Evolutionary conservation across 2,329 filamentous ascomycete species (phyloP), one percentile per base, ranked within the genome.

Genomic region (Colletotrichum melonis): DNA sequence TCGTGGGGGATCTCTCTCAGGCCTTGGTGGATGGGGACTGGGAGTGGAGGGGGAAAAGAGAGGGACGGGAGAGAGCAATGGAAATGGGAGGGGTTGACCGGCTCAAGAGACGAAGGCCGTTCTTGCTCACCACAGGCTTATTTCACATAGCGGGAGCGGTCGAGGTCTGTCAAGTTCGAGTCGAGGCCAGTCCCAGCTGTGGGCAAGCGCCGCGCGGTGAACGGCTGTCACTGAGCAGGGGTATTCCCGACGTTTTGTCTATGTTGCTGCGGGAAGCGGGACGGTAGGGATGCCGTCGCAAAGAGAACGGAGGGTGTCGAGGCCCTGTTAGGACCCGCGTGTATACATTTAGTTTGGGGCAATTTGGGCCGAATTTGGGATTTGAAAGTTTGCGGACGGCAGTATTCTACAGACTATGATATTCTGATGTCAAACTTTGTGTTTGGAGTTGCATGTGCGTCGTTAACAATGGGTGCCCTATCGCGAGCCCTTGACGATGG

Each of bases 281-380:
- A 72, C 59, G 69, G 66, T 72, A 72, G 66, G 69, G 69, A 72
- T 69, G 59, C 28, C 66, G 69, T 69, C 69, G 66, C 66, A 69
- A 58, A 69, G 55, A 54, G 42, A 42, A 69, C 56, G 42, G 63
- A 38, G 56, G 68, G 46, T 67, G 64, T 56, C 32, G 35, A 63
- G 69, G 57, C 26, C 63, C 63, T 57, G 52, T 24, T 35, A 12
- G 24, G 5, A 42, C 11, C 1, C 54, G 35, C 26, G 52, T 8
- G 52, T n/a, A 24, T 35, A 14, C 22, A 24, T 49, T 11, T 42
- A 32, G 0, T 30, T 8, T 32, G 19, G 26, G 52, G 30, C 28
- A 46, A 46, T n/a, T 57, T 57, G 63, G 52, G 52, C 35, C 35
- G 63, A 57, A 11, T 35, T 46, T 56, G 16, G 62, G 28, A 49